Evolutionary conservation across 2,329 filamentous ascomycete genomes (phyloP).

Genomic region (Colletotrichum salicis): DNA sequence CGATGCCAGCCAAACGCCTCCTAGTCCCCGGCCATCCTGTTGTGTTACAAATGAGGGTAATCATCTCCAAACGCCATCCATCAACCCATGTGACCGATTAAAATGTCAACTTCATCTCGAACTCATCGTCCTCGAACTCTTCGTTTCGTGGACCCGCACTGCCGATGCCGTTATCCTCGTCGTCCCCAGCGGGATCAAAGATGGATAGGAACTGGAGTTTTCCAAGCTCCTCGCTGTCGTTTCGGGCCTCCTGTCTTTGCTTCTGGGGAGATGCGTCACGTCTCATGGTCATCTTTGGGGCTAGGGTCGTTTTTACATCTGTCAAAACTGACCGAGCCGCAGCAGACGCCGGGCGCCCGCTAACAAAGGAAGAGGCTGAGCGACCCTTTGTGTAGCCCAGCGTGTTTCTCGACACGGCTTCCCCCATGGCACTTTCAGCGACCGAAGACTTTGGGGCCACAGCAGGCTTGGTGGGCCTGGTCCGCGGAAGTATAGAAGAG

Average conservation of each 20-base stretch:
- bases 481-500: conserved; percentile 44
- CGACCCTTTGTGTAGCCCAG: conserved; percentile 87
- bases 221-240: conserved; percentile 47
- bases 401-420: conserved; percentile 79
- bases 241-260: conserved; percentile 25
- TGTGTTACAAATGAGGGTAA: conserved; percentile 19
- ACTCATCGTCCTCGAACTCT: conserved; percentile 64
- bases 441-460: conserved; percentile 58
- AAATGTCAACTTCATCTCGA: conserved; percentile 61
- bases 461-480: conserved; percentile 49
- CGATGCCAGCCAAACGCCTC: conserved; percentile 31
- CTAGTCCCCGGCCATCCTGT: conserved; percentile 11
- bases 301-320: background rate
- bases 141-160: conserved; percentile 40
- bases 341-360: conserved; percentile 32
- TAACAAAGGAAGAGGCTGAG: conserved; percentile 58
- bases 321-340: conserved; percentile 22
- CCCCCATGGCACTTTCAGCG: conserved; percentile 69
- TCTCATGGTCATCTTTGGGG: conserved; percentile 15
- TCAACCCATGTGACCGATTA: background rate
- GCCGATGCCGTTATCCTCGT: conserved; percentile 53
- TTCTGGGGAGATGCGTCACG: conserved; percentile 34
- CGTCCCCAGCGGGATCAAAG: conserved; percentile 63
- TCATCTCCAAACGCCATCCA: conserved; percentile 26
- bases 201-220: conserved; percentile 67